Base-by-base conservation (phyloP, 805 yeast genomes). In the Ogataea pilisensis region DNA sequence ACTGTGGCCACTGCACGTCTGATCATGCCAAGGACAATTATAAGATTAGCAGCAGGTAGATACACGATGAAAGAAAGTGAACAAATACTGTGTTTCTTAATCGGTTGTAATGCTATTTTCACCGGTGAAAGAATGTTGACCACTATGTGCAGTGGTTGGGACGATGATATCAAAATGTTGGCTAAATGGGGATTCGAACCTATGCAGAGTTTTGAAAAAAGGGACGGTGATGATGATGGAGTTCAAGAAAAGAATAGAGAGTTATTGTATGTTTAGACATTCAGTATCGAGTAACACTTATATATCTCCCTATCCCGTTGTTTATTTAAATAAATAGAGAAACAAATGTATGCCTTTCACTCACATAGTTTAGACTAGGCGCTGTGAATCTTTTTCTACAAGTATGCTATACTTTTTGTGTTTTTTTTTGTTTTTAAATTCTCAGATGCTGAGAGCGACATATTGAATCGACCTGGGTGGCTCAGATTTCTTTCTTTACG, bases 121-220 rank as follows among this genome's bases (percentile, higher is more conserved):
- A 85, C 90, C 1, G 93, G 93, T 28, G 81, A 84, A 58, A 76
- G 73, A 49, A 85, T 85, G 91, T 65, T 85, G 42, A 85, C 93
- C 2, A 85, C 93, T 4, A 77, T 80, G 78, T 84, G 91, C 57
- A 81, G 77, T 50, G 89, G 88, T 6, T 85, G 91, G 90, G 87
- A 84, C 34, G 90, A 83, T 52, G 93, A 85, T 56, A 82, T 72
- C 43, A 72, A 61, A 8, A 76, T 85, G 87, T 64, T 85, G 24
- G 57, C 62, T 6, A 77, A 72, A 51, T 85, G 90, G 90, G 93
- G 93, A 2, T 31, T 17, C 12, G 24, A 30, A 24, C 40, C 40
- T 18, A 37, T 37, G 40, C 17, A 37, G n/a, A 37, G 40, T 25
- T 37, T 37, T 31, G 35, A 37, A 22, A 18, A 24, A 5, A 18